Evolutionary conservation across 495 filamentous ascomycete genomes (phyloP).

Genomic region (Apiosordaria backusii): DNA sequence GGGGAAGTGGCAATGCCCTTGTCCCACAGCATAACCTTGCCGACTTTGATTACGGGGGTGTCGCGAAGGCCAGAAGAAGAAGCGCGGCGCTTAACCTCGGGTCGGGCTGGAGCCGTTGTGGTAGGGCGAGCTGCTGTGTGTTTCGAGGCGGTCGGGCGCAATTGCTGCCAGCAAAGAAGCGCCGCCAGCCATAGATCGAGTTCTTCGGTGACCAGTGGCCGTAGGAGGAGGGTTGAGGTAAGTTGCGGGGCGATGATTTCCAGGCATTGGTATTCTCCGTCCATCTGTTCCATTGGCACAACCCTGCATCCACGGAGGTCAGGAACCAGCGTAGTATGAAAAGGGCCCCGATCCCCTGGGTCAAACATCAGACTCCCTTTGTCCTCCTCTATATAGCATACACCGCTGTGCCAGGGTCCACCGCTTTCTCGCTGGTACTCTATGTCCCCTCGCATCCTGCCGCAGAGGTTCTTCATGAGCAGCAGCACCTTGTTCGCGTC

Average conservation of each 20-base stretch:
- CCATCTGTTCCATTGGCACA: conserved; percentile 59
- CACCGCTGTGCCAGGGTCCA: conserved; percentile 57
- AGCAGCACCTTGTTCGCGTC: conserved; percentile 62
- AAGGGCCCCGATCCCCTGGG: conserved; percentile 46
- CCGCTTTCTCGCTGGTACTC: conserved; percentile 57
- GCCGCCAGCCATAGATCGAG: conserved; percentile 92
- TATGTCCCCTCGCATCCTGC: conserved; percentile 65
- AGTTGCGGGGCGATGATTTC: conserved; percentile 71
- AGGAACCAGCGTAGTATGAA: conserved; percentile 57
- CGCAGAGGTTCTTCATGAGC: conserved; percentile 65
- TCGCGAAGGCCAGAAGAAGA: conserved; percentile 61
- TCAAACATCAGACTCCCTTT: conserved; percentile 63
- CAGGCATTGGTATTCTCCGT: conserved; percentile 67
- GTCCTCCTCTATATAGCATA: conserved; percentile 65
- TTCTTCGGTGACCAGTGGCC: conserved; percentile 69
- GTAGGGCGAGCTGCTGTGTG: conserved; percentile 24
- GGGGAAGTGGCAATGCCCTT: conserved; percentile 54
- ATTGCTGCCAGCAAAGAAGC: conserved; percentile 89
- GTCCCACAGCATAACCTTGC: conserved; percentile 90
- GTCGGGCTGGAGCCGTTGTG: conserved; percentile 5
- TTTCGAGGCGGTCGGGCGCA: conserved; percentile 54
- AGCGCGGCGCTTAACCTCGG: conserved; percentile 71
- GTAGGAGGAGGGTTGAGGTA: conserved; percentile 67
- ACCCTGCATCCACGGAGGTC: conserved; percentile 88
- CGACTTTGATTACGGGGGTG: conserved; percentile 92